Conservation (phyloP, 371 early-diverging fungal genomes). For the Dichotomocladium elegans region DNA sequence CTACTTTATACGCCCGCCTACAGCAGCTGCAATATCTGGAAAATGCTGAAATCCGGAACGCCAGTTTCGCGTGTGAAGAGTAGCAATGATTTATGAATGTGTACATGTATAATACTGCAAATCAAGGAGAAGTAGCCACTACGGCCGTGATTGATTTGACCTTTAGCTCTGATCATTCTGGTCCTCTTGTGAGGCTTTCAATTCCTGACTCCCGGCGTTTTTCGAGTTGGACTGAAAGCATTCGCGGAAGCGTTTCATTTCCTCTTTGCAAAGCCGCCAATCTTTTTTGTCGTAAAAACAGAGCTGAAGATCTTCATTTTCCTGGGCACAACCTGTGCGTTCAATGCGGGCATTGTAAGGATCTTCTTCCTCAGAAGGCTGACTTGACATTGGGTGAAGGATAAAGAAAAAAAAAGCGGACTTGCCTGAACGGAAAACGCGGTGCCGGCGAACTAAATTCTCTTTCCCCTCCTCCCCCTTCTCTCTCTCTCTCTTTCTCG, state of each 20-base stretch:
- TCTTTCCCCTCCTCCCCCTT: not conserved
- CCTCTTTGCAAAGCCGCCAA: slow-evolving; percentile 71
- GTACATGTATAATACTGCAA: too few species aligned
- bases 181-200: slow-evolving; percentile 22
- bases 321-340: slow-evolving; percentile 66
- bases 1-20: too few species aligned
- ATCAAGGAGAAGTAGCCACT: too few species aligned
- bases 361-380: slow-evolving; percentile 52
- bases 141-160: too few species aligned
- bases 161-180: slow-evolving; percentile 3
- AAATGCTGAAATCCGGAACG: too few species aligned
- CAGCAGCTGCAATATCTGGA: too few species aligned
- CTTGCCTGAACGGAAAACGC: too few species aligned
- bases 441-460: too few species aligned
- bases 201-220: slow-evolving; percentile 43
- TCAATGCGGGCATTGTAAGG: slow-evolving; percentile 62
- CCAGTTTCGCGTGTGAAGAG: too few species aligned
- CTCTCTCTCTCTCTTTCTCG: not conserved
- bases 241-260: slow-evolving; percentile 67
- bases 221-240: slow-evolving; percentile 63
- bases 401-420: not conserved
- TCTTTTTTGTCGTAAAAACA: slow-evolving; percentile 77
- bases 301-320: slow-evolving; percentile 72
- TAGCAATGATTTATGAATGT: too few species aligned
- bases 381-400: slow-evolving; percentile 3